Percentiles rank a stretch among this genome's conserved stretches.
phyloP scores from a whole-genome alignment of 305 asterid genomes.

The Fraxinus albicans region DNA sequence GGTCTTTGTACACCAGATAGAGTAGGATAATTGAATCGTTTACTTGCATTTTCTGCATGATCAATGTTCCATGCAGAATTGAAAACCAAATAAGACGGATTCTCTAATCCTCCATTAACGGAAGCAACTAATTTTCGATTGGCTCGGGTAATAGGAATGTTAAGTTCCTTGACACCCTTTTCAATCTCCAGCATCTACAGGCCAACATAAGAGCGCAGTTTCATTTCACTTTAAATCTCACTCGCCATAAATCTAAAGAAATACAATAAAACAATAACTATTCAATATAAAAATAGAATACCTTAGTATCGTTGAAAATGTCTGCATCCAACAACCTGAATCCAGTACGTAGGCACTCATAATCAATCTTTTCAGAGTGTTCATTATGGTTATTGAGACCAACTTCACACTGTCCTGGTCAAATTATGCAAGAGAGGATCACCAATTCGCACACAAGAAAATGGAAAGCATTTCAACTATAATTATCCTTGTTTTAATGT shows the following conservation, averaged over 20 bases:
- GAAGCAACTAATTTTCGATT: constrained; percentile 70
- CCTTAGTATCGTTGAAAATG: constrained; percentile 66
- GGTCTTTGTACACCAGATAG: constrained; percentile 52
- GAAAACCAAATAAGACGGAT: constrained; percentile 70
- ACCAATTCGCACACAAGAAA: constrained; percentile 5
- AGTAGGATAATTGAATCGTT: constrained; percentile 49
- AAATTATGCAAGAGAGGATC: constrained; percentile 24
- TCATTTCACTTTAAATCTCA: not conserved
- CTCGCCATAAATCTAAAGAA: not conserved
- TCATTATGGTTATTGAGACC: constrained; percentile 31
- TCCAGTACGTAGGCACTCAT: constrained; percentile 33
- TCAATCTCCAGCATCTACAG: constrained; percentile 71
- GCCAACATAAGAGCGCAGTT: constrained; percentile 3
- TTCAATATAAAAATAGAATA: constrained; percentile 4
- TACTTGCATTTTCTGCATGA: constrained; percentile 22
- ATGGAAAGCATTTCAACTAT: not conserved
- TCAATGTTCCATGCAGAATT: constrained; percentile 50
- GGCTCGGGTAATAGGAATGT: constrained; percentile 57
- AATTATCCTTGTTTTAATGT: constrained; percentile 16
- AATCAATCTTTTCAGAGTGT: constrained; percentile 41
- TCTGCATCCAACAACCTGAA: constrained; percentile 68
- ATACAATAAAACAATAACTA: constrained; percentile 3
- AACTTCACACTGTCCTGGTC: constrained; percentile 59
- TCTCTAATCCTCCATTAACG: constrained; percentile 70
- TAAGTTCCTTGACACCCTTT: constrained; percentile 64